phyloP scores from a whole-genome alignment of 2,329 filamentous ascomycete species.

The Stemphylium beticola region DNA sequence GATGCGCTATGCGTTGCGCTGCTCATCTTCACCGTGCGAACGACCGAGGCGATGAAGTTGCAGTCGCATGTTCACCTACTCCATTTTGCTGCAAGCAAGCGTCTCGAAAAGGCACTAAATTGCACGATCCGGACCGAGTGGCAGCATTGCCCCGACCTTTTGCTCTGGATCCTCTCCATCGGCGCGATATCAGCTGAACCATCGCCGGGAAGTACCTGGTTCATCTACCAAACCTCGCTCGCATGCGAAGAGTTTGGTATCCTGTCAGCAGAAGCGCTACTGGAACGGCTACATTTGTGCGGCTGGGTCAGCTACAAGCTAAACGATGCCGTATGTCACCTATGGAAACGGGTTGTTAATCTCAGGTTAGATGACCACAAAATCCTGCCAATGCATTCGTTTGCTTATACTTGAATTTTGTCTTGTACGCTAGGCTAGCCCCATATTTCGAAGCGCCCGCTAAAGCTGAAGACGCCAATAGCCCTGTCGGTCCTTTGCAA shows the following conservation, averaged over 20 bases:
- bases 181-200: conserved; percentile 45
- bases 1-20: conserved; percentile 46
- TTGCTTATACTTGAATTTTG: conserved; percentile 42
- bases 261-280: conserved; percentile 28
- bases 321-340: conserved; percentile 34
- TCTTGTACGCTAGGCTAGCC: conserved; percentile 36
- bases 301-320: conserved; percentile 49
- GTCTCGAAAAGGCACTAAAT: conserved; percentile 44
- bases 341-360: conserved; percentile 42
- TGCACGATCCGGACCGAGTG: conserved; percentile 42
- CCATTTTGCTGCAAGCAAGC: conserved; percentile 41
- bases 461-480: conserved; percentile 24
- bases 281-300: conserved; percentile 41
- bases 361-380: conserved; percentile 46
- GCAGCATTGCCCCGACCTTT: conserved; percentile 41
- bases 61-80: conserved; percentile 34
- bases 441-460: conserved; percentile 28
- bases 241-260: conserved; percentile 44
- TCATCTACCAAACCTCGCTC: conserved; percentile 40
- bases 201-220: conserved; percentile 41
- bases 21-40: conserved; percentile 46
- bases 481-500: conserved; percentile 39
- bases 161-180: conserved; percentile 47
- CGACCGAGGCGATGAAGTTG: conserved; percentile 41
- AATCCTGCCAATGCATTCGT: conserved; percentile 32